Evolutionary conservation across 2,329 filamentous ascomycete genomes (phyloP), one percentile per base, ranked within the genome.

Genomic region (Gremmenia infestans): DNA sequence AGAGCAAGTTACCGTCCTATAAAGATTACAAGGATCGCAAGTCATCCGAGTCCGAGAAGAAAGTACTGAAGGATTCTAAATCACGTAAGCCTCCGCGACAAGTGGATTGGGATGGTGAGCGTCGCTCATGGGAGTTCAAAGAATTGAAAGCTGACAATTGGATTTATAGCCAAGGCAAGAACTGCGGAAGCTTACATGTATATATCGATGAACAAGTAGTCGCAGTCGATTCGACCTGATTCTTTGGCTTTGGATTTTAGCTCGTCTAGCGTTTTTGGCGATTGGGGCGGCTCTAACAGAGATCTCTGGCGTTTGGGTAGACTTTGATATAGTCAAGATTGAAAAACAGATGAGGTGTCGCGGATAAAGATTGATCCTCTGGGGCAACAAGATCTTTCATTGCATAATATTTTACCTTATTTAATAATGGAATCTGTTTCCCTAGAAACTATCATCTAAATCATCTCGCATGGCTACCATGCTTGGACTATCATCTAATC

Each of bases 381-480:
- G 28, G 28, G 8, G 28, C 28, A 32, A 32, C 28, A 32, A 32
- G 28, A 32, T 32, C 28, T 32, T 32, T 12, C 28, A 32, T 17
- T 42, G 48, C 14, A 50, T 32, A n/a, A 2, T 23, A 23, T 42
- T 43, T 25, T 22, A 32, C 17, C 52, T 54, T 43, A 48, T 50
- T 14, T 42, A 55, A 52, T 58, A 55, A 53, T 59, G 50, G 40
- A 50, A 46, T 63, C 48, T 60, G 56, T 63, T 60, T 45, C 43
- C 61, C 56, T 32, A 86, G 63, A 86, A 87, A 22, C 80, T 85
- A 63, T 86, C 81, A 61, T 86, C 78, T 46, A 85, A 68, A 63
- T 85, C 76, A 52, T 83, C 74, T 61, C 80, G 84, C 78, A 84
- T 82, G 72, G 83, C 84, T 45, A 87, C 81, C 74, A 86, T 78